Percentiles rank a stretch among this genome's conserved stretches.
Conservation (phyloP, 768 basidiomycete species). For the Clathrus columnatus region DNA sequence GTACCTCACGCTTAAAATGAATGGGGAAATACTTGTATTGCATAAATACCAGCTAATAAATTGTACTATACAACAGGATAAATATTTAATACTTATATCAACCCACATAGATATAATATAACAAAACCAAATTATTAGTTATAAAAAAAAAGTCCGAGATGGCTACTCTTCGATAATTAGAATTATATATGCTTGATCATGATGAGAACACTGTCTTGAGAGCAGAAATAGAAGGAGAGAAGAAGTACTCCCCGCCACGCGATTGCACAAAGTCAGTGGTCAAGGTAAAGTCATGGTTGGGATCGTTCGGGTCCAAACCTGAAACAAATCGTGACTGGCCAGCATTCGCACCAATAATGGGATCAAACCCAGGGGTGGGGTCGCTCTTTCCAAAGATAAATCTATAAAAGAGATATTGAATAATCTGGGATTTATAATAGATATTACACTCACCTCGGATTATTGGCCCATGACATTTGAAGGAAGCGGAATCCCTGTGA, state of each 20-base stretch:
- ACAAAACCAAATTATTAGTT: too few relatives aligned
- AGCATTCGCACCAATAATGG: slow-evolving; percentile 31
- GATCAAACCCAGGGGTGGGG: slow-evolving; percentile 34
- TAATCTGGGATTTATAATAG: too few relatives aligned
- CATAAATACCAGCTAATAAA: too few relatives aligned
- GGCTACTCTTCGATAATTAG: too few relatives aligned
- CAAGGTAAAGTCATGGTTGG: slow-evolving; percentile 10
- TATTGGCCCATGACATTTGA: slow-evolving; percentile 15
- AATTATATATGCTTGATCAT: not conserved
- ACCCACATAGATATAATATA: too few relatives aligned
- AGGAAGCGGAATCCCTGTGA: slow-evolving; percentile 25
- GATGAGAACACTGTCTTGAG: slow-evolving; percentile 25
- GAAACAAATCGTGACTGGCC: slow-evolving; percentile 6
- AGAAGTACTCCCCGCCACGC: slow-evolving; percentile 47
- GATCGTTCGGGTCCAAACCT: slow-evolving; percentile 4
- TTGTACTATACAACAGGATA: too few relatives aligned
- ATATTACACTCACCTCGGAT: not conserved
- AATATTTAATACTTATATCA: too few relatives aligned
- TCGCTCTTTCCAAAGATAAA: not conserved
- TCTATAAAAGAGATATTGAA: slow-evolving; percentile 13
- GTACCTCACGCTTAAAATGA: too few relatives aligned
- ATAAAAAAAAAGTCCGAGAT: too few relatives aligned
- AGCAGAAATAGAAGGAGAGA: slow-evolving; percentile 39
- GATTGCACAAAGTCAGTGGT: slow-evolving; percentile 31
- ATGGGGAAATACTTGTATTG: too few relatives aligned